Evolutionary conservation across 2,329 filamentous ascomycete species (phyloP).

Genomic region (Fusarium keratoplasticum): DNA sequence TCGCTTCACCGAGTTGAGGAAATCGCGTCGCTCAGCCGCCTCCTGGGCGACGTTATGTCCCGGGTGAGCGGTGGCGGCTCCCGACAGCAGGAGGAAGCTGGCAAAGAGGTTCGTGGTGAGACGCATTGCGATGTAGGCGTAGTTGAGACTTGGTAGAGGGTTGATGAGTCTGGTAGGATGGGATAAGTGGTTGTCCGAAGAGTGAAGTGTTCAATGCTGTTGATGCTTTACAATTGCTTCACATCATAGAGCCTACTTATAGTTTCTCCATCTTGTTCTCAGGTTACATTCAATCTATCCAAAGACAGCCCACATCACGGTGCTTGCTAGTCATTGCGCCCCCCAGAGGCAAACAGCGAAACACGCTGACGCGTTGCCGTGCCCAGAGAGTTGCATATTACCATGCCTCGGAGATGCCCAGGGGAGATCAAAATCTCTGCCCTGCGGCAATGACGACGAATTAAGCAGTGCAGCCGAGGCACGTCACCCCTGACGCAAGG

Average conservation of each 20-base stretch:
- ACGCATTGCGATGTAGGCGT: neutral
- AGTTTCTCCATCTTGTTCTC: neutral
- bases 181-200: neutral
- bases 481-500: neutral
- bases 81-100: conserved; percentile 22
- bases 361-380: neutral
- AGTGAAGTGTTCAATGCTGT: neutral
- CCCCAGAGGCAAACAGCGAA: neutral
- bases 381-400: neutral
- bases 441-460: neutral
- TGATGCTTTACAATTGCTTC: neutral
- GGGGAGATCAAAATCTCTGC: conserved; percentile 1
- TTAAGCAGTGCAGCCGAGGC: neutral
- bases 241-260: neutral
- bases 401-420: neutral
- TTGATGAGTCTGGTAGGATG: neutral
- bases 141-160: neutral
- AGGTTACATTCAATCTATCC: neutral
- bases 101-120: conserved; percentile 22
- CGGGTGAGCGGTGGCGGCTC: conserved; percentile 54
- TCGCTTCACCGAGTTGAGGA: conserved; percentile 51
- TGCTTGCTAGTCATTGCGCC: neutral
- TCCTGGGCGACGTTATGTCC: conserved; percentile 62
- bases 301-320: neutral
- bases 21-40: conserved; percentile 61